Evolutionary conservation across 2,329 filamentous ascomycete genomes (phyloP).

Genomic region (Colletotrichum truncatum): DNA sequence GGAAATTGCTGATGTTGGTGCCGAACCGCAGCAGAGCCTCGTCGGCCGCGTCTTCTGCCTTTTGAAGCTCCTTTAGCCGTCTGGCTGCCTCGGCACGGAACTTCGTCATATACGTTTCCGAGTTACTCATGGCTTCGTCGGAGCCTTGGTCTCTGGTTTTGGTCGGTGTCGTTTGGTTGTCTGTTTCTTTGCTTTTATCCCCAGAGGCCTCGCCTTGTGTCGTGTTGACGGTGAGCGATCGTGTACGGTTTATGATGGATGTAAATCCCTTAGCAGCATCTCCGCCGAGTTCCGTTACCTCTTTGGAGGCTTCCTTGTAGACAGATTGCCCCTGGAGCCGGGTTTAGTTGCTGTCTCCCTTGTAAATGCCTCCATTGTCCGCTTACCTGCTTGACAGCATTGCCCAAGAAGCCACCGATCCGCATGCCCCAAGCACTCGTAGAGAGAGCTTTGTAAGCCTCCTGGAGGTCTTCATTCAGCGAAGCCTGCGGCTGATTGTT

Average conservation of each 20-base stretch:
- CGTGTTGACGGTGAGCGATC: constrained; percentile 74
- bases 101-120: constrained; percentile 76
- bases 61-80: constrained; percentile 87
- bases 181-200: constrained; percentile 29
- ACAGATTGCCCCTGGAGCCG: constrained; percentile 75
- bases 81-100: constrained; percentile 82
- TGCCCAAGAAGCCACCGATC: constrained; percentile 89
- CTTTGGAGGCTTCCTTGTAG: constrained; percentile 87
- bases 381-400: constrained; percentile 88
- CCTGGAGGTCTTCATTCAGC: constrained; percentile 89
- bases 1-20: constrained; percentile 86
- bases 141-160: constrained; percentile 46
- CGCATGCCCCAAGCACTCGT: constrained; percentile 89
- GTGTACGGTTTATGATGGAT: constrained; percentile 76
- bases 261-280: constrained; percentile 86
- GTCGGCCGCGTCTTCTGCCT: constrained; percentile 94
- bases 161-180: constrained; percentile 56
- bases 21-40: constrained; percentile 94
- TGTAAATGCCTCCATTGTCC: not conserved
- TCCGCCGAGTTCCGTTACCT: constrained; percentile 80
- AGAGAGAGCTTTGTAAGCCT: constrained; percentile 94
- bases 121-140: constrained; percentile 52
- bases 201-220: constrained; percentile 35
- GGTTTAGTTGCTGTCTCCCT: not conserved
- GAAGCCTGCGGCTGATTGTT: constrained; percentile 56